These are phyloP conservation scores for Malania oleifera DNA, from an alignment of 164 flowering plant genomes.

Conservation along the genomic window DNA sequence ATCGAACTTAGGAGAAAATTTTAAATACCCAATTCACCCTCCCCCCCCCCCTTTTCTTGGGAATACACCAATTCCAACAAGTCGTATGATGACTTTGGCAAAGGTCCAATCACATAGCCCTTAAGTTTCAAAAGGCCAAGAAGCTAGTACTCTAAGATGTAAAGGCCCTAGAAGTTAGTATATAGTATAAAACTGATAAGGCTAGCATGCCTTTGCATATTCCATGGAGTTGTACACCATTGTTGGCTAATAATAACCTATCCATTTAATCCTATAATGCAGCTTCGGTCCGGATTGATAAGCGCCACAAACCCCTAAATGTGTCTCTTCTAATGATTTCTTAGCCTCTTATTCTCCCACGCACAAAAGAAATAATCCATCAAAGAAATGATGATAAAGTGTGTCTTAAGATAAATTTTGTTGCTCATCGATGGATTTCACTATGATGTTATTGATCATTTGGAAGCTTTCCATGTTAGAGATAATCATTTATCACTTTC, in stretches of 20 bases:
- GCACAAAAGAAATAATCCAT: constrained; percentile 1
- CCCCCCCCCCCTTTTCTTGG: no score
- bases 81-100: no score
- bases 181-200: constrained; percentile 10
- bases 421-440: constrained; percentile 6
- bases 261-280: constrained; percentile 10
- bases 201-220: background rate
- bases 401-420: constrained; percentile 7
- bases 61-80: no score
- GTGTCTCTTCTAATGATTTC: constrained; percentile 10
- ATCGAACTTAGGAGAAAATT: no score
- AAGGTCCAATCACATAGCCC: no score
- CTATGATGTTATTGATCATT: background rate
- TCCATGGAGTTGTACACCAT: constrained; percentile 13
- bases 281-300: constrained; percentile 22
- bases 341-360: background rate
- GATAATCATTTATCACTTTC: constrained; percentile 3
- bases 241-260: constrained; percentile 16
- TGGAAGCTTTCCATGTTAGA: constrained; percentile 9
- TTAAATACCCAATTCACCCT: no score
- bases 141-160: constrained; percentile 5
- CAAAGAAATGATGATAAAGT: constrained; percentile 13
- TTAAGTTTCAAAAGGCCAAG: no score
- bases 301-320: constrained; percentile 16
- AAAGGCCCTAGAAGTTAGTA: background rate